A percentile compares a stretch with the other conserved stretches of the same genome.
Conservation (phyloP, 345 rosid species). For the Salix purpurea region DNA sequence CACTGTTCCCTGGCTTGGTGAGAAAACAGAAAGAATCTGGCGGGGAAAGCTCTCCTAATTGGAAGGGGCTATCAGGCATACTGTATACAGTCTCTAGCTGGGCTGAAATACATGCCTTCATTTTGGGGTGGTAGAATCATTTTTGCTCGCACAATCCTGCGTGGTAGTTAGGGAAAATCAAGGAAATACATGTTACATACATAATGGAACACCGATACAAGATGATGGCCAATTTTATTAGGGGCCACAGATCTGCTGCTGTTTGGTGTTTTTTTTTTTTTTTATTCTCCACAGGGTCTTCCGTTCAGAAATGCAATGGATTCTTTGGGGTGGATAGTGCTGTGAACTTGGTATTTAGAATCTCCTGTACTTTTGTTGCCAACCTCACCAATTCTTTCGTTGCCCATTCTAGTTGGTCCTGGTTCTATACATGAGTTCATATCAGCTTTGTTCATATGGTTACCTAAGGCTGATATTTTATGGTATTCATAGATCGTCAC, state of each 20-base stretch:
- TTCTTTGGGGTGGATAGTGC: conserved; percentile 11
- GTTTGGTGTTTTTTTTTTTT: background rate
- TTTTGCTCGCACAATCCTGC: conserved; percentile 1
- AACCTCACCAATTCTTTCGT: background rate
- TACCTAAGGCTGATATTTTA: conserved; percentile 7
- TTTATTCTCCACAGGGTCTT: conserved; percentile 24
- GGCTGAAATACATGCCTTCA: conserved; percentile 89
- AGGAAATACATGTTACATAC: conserved; percentile 26
- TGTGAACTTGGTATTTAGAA: conserved; percentile 7
- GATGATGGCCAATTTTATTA: conserved; percentile 45
- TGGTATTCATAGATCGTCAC: conserved; percentile 9
- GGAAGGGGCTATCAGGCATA: conserved; percentile 71
- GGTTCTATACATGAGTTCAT: background rate
- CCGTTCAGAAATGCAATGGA: conserved; percentile 9
- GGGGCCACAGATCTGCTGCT: conserved; percentile 32
- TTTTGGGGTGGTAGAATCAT: conserved; percentile 68
- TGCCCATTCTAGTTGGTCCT: background rate
- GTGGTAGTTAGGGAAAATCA: conserved; percentile 37
- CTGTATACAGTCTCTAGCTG: conserved; percentile 83
- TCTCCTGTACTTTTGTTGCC: background rate
- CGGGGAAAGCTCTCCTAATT: conserved; percentile 43
- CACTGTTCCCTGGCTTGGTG: conserved; percentile 62
- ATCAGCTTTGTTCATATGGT: conserved; percentile 5
- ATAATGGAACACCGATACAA: conserved; percentile 30
- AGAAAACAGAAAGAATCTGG: conserved; percentile 58